Evolutionary conservation across 1,139 yeast genomes (phyloP).

Genomic region (Saccharomyces hybrid): DNA sequence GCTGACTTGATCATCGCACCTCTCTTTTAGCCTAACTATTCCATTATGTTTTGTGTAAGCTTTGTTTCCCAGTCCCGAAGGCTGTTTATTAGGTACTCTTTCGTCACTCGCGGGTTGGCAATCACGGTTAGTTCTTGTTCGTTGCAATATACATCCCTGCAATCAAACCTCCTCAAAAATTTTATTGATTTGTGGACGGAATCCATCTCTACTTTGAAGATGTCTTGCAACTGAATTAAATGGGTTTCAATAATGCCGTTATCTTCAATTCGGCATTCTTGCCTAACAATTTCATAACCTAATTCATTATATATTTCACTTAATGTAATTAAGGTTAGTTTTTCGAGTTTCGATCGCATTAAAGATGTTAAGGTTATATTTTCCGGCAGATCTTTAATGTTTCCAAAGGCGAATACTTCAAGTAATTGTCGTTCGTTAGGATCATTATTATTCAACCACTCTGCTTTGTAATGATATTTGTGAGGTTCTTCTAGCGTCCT

Average conservation of each 20-base stretch:
- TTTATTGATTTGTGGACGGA: slow-evolving; percentile 13
- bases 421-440: slow-evolving; percentile 9
- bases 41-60: neutral
- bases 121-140: slow-evolving; percentile 17
- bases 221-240: slow-evolving; percentile 15
- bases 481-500: slow-evolving; percentile 15
- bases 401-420: slow-evolving; percentile 27
- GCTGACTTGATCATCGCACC: too few relatives aligned
- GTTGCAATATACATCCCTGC: slow-evolving; percentile 26
- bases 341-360: slow-evolving; percentile 14
- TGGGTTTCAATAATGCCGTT: slow-evolving; percentile 15
- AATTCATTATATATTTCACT: slow-evolving; percentile 15
- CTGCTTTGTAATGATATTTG: slow-evolving; percentile 18
- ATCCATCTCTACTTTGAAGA: slow-evolving; percentile 21
- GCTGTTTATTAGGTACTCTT: slow-evolving; percentile 6
- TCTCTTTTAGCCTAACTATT: neutral
- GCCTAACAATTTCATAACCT: slow-evolving; percentile 12
- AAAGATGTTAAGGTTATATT: neutral
- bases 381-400: slow-evolving; percentile 13
- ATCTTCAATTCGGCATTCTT: slow-evolving; percentile 11
- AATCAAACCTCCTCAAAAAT: slow-evolving; percentile 13
- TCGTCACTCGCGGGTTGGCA: slow-evolving; percentile 3
- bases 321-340: slow-evolving; percentile 19
- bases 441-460: slow-evolving; percentile 17
- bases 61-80: slow-evolving; percentile 12